A percentile compares a stretch with the other conserved stretches of the same genome.
phyloP scores from a whole-genome alignment of 352 stramenopile species.

The Globisporangium carolinianum region DNA sequence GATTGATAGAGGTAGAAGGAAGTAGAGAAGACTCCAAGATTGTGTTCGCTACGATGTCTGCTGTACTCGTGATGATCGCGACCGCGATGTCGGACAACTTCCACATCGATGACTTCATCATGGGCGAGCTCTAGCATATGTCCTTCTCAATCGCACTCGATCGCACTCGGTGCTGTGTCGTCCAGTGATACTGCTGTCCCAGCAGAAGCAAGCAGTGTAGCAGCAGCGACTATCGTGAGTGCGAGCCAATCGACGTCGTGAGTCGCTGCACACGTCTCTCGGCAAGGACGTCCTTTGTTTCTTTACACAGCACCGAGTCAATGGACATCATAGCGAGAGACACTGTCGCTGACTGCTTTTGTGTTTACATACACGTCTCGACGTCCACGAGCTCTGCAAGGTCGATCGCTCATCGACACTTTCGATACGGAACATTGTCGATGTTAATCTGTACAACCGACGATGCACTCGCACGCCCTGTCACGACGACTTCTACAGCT shows the following conservation, averaged over 20 bases:
- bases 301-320: slow-evolving; percentile 55
- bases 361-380: too few relatives aligned
- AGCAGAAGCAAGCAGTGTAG: background rate
- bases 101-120: slow-evolving; percentile 59
- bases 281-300: slow-evolving; percentile 75
- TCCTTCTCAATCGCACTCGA: slow-evolving; percentile 3
- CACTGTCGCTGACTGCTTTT: background rate
- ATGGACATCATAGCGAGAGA: slow-evolving; percentile 1
- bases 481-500: too few relatives aligned
- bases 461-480: too few relatives aligned
- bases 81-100: slow-evolving; percentile 52
- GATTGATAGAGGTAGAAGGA: too few relatives aligned
- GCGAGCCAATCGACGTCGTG: slow-evolving; percentile 8
- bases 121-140: slow-evolving; percentile 20
- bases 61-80: slow-evolving; percentile 40
- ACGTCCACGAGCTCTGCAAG: too few relatives aligned
- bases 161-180: too few relatives aligned
- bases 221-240: background rate
- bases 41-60: too few relatives aligned
- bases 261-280: slow-evolving; percentile 57
- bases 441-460: too few relatives aligned
- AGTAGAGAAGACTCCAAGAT: too few relatives aligned
- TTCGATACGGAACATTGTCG: too few relatives aligned
- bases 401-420: too few relatives aligned
- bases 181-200: too few relatives aligned